Evolutionary conservation across 805 yeast genomes (phyloP).

Genomic region (Metschnikowia chrysomelidarum): DNA sequence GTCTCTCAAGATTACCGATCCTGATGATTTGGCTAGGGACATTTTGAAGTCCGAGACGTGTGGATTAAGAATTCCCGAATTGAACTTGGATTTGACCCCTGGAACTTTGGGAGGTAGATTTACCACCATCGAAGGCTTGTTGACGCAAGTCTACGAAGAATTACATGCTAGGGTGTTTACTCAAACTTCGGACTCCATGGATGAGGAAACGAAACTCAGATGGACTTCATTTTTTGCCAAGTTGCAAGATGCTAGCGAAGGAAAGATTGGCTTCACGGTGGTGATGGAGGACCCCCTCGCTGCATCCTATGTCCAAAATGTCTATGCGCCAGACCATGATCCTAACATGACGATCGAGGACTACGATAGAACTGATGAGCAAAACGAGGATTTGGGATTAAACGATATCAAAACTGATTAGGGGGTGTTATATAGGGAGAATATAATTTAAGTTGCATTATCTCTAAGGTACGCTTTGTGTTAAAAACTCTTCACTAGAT

Average conservation of each 20-base stretch:
- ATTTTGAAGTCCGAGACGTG: slow-evolving; percentile 94
- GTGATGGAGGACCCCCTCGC: slow-evolving; percentile 94
- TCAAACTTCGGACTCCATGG: slow-evolving; percentile 91
- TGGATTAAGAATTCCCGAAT: slow-evolving; percentile 80
- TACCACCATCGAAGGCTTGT: slow-evolving; percentile 92
- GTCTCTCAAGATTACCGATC: slow-evolving; percentile 73
- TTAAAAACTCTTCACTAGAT: slow-evolving; percentile 10
- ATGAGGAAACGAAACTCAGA: slow-evolving; percentile 64
- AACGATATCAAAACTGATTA: slow-evolving; percentile 46
- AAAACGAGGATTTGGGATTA: slow-evolving; percentile 90
- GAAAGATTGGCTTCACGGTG: slow-evolving; percentile 79
- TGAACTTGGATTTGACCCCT: slow-evolving; percentile 84
- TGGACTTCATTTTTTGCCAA: slow-evolving; percentile 80
- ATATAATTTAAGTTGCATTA: slow-evolving; percentile 3
- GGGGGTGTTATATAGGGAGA: neutral
- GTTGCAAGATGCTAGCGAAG: slow-evolving; percentile 76
- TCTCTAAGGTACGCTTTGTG: neutral
- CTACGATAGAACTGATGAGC: slow-evolving; percentile 81
- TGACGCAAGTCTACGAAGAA: slow-evolving; percentile 87
- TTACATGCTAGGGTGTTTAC: slow-evolving; percentile 80
- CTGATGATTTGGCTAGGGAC: slow-evolving; percentile 92
- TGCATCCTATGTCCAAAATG: slow-evolving; percentile 92
- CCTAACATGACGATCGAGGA: slow-evolving; percentile 94
- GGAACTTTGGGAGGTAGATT: slow-evolving; percentile 98
- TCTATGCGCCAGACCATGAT: slow-evolving; percentile 98